Evolutionary conservation across 2,329 filamentous ascomycete genomes (phyloP), one percentile per base, ranked within the genome.

Genomic region (Colletotrichum sp.): DNA sequence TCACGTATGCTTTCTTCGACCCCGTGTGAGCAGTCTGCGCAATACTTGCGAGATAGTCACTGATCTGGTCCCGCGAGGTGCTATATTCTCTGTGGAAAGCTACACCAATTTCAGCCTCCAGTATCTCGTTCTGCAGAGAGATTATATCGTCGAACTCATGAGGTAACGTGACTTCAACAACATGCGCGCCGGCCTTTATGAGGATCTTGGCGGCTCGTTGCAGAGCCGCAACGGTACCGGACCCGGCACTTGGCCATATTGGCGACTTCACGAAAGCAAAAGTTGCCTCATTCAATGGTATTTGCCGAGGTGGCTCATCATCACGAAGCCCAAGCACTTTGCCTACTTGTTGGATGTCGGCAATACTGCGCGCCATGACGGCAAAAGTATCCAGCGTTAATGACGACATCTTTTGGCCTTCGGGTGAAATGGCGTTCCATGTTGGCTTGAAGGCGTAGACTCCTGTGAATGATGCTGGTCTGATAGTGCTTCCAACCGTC

Each of bases 401-500:
- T 1, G 90, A 89, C 77, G 89, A 92, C 3, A 91, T 83, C 79
- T 90, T 91, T 58, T 89, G 85, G 0, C 93, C 92, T 79, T 94
- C 92, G 0, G 91, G 85, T 0, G 89, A 91, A 32, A 94, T 88
- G 0, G 90, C 83, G 68, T 89, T 90, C 91, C 91, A 93, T 0
- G 92, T 94, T 2, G 92, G 92, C 80, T 94, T 94, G 73, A 93
- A 85, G 0, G 87, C 91, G 71, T 91, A 94, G 4, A 70, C 36
- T 9, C 67, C 67, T 28, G 58, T 70, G 67, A 70, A 89, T 0
- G 91, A 91, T 0, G 86, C 92, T 0, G 93, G 93, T 0, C 92
- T 88, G 56, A 94, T 90, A 1, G 87, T 90, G 73, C 90, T 92
- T 0, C 93, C 93, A 2, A 89, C 90, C 0, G 92, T 94, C 79